Evolutionary conservation across 345 rosid species (phyloP).

Genomic region (Iberis pinnata): DNA sequence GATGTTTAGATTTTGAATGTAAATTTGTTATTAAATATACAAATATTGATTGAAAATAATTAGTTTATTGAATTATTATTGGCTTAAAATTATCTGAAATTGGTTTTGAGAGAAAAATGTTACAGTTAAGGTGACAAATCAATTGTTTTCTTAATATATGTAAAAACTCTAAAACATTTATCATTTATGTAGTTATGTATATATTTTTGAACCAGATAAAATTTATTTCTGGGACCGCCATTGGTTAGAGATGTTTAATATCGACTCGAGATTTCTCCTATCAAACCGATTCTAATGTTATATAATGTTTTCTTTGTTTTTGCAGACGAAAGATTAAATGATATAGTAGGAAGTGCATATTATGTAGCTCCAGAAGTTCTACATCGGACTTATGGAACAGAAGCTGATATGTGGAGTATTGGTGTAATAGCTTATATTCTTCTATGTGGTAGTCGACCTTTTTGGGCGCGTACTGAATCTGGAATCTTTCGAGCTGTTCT

Average conservation of each 20-base stretch:
- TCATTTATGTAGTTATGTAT: too few species aligned
- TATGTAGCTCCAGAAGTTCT: slow-evolving; percentile 96
- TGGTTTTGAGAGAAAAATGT: too few species aligned
- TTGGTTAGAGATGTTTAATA: slow-evolving; percentile 30
- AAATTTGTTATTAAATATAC: too few species aligned
- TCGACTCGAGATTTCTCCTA: background rate
- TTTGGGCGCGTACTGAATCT: slow-evolving; percentile 96
- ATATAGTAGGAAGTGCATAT: slow-evolving; percentile 96
- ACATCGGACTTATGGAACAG: slow-evolving; percentile 87
- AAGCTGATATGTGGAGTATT: slow-evolving; percentile 98
- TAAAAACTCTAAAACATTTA: too few species aligned
- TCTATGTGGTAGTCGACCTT: slow-evolving; percentile 91
- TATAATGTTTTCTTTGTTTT: slow-evolving; percentile 8
- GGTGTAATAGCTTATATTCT: slow-evolving; percentile 95
- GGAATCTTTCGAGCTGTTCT: slow-evolving; percentile 89
- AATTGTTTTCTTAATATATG: too few species aligned
- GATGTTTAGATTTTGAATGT: too few species aligned
- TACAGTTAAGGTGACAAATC: too few species aligned
- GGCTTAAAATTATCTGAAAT: too few species aligned
- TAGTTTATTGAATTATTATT: too few species aligned
- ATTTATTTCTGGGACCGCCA: too few species aligned
- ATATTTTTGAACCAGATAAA: too few species aligned
- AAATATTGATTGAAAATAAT: too few species aligned
- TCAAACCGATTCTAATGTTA: background rate
- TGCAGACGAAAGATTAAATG: slow-evolving; percentile 92